Conservation (phyloP, 345 rosid species). For the Gossypium raimondii region DNA sequence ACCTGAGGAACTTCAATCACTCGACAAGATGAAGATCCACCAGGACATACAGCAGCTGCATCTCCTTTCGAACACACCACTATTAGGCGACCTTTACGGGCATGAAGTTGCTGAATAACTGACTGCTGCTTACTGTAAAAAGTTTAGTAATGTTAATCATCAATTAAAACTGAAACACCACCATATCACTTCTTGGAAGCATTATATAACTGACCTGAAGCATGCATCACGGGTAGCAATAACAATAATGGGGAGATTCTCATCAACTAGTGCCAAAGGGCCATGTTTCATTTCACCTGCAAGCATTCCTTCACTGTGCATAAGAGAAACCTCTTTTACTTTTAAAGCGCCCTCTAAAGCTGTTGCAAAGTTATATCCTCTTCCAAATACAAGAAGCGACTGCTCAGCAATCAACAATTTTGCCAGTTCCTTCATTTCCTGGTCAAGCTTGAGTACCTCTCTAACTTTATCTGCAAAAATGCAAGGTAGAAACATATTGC, state of each 20-base stretch:
- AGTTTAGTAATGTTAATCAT: conserved; percentile 14
- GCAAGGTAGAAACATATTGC: neutral
- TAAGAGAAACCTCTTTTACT: conserved; percentile 93
- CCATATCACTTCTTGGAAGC: neutral
- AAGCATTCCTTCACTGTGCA: conserved; percentile 97
- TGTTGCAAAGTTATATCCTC: conserved; percentile 90
- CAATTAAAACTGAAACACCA: neutral
- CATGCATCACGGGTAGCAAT: conserved; percentile 88
- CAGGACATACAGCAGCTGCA: conserved; percentile 69
- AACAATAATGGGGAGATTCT: conserved; percentile 74
- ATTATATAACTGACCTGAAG: conserved; percentile 51
- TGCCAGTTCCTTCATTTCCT: conserved; percentile 83
- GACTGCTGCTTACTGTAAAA: conserved; percentile 80
- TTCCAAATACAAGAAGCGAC: conserved; percentile 86
- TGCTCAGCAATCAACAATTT: conserved; percentile 67
- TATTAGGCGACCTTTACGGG: conserved; percentile 76
- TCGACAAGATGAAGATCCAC: conserved; percentile 49
- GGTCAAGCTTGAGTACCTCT: conserved; percentile 82
- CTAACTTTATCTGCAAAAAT: conserved; percentile 62
- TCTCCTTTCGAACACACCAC: conserved; percentile 85
- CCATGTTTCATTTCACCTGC: conserved; percentile 99
- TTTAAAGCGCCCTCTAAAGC: conserved; percentile 92
- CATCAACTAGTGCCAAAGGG: conserved; percentile 93
- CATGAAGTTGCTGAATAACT: conserved; percentile 93
- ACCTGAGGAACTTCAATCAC: conserved; percentile 84